Evolutionary conservation across 306 rosid genomes (phyloP).

Genomic region (Begonia fuchsioides): DNA sequence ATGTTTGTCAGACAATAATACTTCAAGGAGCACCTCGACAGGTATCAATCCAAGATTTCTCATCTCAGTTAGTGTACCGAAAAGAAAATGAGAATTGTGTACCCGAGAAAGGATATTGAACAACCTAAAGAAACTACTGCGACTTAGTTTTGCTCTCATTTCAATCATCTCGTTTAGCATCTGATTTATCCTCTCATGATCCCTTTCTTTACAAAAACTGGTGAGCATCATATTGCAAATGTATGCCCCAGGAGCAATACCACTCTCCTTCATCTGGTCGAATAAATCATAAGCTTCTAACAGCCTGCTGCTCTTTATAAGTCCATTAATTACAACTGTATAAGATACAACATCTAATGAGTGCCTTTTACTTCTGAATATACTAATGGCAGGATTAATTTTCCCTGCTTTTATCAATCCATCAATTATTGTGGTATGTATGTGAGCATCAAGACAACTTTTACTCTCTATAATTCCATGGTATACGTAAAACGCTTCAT

Average conservation of each 20-base stretch:
- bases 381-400: constrained; percentile 23
- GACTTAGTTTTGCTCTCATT: constrained; percentile 25
- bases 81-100: constrained; percentile 5
- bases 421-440: constrained; percentile 30
- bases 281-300: constrained; percentile 35
- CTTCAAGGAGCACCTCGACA: constrained; percentile 7
- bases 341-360: constrained; percentile 36
- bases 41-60: constrained; percentile 36
- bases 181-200: constrained; percentile 17
- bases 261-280: constrained; percentile 34
- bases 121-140: constrained; percentile 24
- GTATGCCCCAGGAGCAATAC: constrained; percentile 28
- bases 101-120: constrained; percentile 16
- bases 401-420: constrained; percentile 38
- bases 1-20: constrained; percentile 7
- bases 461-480: constrained; percentile 20
- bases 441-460: constrained; percentile 34
- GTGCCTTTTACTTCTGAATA: constrained; percentile 23
- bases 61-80: constrained; percentile 31
- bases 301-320: constrained; percentile 33
- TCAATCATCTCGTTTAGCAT: constrained; percentile 50
- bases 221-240: constrained; percentile 34
- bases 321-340: constrained; percentile 33
- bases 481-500: constrained; percentile 37
- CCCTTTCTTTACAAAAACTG: constrained; percentile 22